Evolutionary conservation across 306 rosid species (phyloP), one percentile per base, ranked within the genome.

Genomic region (Potentilla sterilis): DNA sequence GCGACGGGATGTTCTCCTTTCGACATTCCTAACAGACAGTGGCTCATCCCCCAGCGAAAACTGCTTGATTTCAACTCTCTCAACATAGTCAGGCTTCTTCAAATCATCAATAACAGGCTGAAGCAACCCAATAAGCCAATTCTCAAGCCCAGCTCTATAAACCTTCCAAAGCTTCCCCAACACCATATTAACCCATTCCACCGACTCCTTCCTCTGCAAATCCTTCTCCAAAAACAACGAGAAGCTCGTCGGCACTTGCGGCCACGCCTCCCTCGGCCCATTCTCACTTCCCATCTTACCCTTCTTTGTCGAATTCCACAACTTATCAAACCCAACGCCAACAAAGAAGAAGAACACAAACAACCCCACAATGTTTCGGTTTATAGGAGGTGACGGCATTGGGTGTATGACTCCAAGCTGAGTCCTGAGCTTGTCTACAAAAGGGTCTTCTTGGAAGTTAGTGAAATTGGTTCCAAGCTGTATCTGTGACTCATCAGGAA

Each of bases 171-270:
- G 74, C 88, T 96, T 96, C 22, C 92, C 99, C 71, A 96, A 42
- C 72, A 96, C 99, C 99, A 96, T 96, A 73, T 96, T 96, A 77
- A 96, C 99, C 99, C 99, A 96, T 69, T 96, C 99, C 73, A 92
- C 99, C 4, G 98, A 92, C 73, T 96, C 99, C 73, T 96, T 96
- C 76, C 99, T 86, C 88, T 89, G 99, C 84, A 96, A 89, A 84
- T 92, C 99, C 91, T 92, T 89, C 68, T 96, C 99, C 80, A 96
- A 72, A 75, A 96, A 87, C 85, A 88, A 78, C 0, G 98, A 92
- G 61, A 96, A 96, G 87, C 98, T 96, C 19, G 93, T 92, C 14
- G 99, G 99, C 9, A 92, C 97, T 73, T 96, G 99, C 2, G 99
- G 99, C 99, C 97, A 90, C 47, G 85, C 93, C 37, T 89, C 93